Evolutionary conservation across 257 asterid genomes (phyloP).

Genomic region (Cinchona pubescens): DNA sequence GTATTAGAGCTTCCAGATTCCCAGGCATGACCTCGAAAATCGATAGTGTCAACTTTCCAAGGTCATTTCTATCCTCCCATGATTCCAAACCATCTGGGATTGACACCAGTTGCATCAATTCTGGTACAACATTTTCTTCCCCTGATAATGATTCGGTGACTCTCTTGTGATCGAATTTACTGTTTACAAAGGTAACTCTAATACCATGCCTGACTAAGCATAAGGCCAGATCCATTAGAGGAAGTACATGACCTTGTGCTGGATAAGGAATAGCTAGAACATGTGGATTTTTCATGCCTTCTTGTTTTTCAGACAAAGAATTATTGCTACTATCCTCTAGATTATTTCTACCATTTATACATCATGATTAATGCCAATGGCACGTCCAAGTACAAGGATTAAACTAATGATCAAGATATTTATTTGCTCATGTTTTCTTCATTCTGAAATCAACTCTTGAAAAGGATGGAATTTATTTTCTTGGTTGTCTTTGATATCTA

Average conservation of each 20-base stretch:
- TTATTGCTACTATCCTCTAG: neutral
- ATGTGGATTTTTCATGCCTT: slow-evolving; percentile 50
- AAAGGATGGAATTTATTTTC: too few species aligned
- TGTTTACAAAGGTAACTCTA: slow-evolving; percentile 52
- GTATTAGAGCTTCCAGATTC: slow-evolving; percentile 39
- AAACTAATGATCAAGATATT: too few species aligned
- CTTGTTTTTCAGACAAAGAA: neutral
- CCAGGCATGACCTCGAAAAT: slow-evolving; percentile 42
- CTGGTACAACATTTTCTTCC: slow-evolving; percentile 15
- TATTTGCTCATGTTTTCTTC: too few species aligned
- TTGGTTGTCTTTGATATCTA: too few species aligned
- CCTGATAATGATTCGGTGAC: slow-evolving; percentile 32
- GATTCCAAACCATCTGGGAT: slow-evolving; percentile 65
- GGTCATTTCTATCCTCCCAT: slow-evolving; percentile 47
- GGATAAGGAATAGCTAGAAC: slow-evolving; percentile 58
- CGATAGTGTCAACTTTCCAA: slow-evolving; percentile 28
- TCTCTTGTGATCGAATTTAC: slow-evolving; percentile 50
- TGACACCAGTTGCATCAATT: slow-evolving; percentile 35
- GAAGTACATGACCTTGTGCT: slow-evolving; percentile 80
- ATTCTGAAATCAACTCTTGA: too few species aligned
- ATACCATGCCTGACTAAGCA: slow-evolving; percentile 39
- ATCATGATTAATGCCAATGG: too few species aligned
- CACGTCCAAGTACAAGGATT: too few species aligned
- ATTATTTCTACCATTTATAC: neutral
- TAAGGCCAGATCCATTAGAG: slow-evolving; percentile 54